Evolutionary conservation across 2,329 filamentous ascomycete genomes (phyloP), one percentile per base, ranked within the genome.

Genomic region (Aspergillus hiratsukae): DNA sequence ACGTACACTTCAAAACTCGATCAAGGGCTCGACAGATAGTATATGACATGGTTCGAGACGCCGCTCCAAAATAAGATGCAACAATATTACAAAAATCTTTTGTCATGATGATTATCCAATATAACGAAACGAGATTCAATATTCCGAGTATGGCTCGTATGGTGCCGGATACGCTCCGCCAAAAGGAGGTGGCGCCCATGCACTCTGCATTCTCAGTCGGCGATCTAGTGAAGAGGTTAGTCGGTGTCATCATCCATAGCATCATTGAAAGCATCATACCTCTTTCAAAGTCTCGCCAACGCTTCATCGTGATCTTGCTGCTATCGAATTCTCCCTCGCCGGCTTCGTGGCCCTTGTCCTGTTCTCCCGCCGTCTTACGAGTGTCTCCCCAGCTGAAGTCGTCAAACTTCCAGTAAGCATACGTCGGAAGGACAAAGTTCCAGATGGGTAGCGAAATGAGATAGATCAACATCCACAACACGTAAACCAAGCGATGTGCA

Each of bases 371-470:
- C 43, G 93, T 96, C 84, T 97, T 96, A 60, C 94, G 86, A 54
- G 94, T 99, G 62, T 99, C 95, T 69, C 94, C 94, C 94, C 94
- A 99, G 56, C 90, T 96, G 81, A 99, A 99, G 79, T 99, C 94
- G 73, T 99, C 94, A 72, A 99, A 99, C 78, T 99, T 97, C 94
- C 94, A 99, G 81, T 93, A 99, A 3, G 94, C 89, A 72, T 99
- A 99, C 7, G 85, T 85, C 0, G 94, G 94, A 8, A 99, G 85
- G 40, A 99, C 82, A 72, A 99, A 96, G 76, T 99, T 99, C 94
- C 94, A 99, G 56, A 99, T 83, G 0, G 95, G 95, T 1, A 99
- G 85, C 1, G 94, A 96, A 48, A 92, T 53, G 19, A 99, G 84
- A 74, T 99, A 99, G 74, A 97, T 94, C 46, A 94, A 72, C 94